Base-by-base conservation (phyloP, 768 basidiomycete genomes). In the Russula ochroleuca region DNA sequence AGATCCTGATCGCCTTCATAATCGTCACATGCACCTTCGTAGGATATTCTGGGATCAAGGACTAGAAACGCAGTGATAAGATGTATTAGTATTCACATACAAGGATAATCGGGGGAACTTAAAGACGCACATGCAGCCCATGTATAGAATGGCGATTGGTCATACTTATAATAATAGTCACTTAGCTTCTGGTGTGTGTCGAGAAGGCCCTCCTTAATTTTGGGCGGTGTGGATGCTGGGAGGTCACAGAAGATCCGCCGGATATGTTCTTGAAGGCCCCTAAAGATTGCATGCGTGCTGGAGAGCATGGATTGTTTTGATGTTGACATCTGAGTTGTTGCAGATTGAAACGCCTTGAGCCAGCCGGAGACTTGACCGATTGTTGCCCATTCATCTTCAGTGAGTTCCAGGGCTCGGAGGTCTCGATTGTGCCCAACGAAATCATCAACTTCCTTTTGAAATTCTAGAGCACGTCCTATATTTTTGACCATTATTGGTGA, bases 41-140 rank as follows among this genome's bases (percentile, higher is more conserved):
- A 60, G 0, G 40, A 33, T 21, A 60, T 60, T 1, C 31, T 1
- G 0, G 50, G 41, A 19, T 60, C 59, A 23, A 60, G 50, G 0
- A 60, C 59, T 60, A 17, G 5, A 17, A 15, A 41, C 3, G 6
- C 6, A 6, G 10, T 25, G 3, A 43, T 4, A 5, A 15, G 15
- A 21, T 17, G 3, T 3, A 1, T n/a, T n/a, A 31, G 10, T 5
- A 7, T 6, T 3, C 19, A 7, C 31, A 25, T 1, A n/a, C 2
- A n/a, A 5, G 1, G 9, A 21, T 3, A 19, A 15, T 17, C n/a
- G n/a, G n/a, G n/a, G 6, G 17, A 6, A 60, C 59, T 6, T 3
- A 60, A 25, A n/a, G n/a, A n/a, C n/a, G n/a, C n/a, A n/a, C n/a
- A 11, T 15, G 50, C 38, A 11, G 59, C 59, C 50, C 59, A 60